These are phyloP conservation scores for Teratosphaeria pseudoeucalypti DNA, from an alignment of 2,329 filamentous ascomycete species.

Conservation along the genomic window DNA sequence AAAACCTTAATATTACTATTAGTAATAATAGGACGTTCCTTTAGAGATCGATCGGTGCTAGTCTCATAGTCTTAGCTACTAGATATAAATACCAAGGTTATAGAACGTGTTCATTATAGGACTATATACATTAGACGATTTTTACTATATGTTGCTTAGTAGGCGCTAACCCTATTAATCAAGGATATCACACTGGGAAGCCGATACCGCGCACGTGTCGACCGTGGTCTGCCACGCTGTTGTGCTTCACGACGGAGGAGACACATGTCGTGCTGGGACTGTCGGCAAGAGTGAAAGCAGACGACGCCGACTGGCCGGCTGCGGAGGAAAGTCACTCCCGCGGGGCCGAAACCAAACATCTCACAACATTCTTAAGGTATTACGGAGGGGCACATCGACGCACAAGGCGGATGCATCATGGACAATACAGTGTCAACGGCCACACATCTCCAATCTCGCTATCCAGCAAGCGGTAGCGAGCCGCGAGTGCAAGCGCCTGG, in stretches of 20 bases:
- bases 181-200: too few relatives aligned
- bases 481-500: too few relatives aligned
- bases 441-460: not conserved
- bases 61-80: too few relatives aligned
- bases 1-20: too few relatives aligned
- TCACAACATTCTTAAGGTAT: not conserved
- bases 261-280: not conserved
- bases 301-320: not conserved
- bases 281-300: not conserved
- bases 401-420: not conserved
- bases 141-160: too few relatives aligned
- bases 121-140: too few relatives aligned
- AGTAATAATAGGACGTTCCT: too few relatives aligned
- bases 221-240: not conserved
- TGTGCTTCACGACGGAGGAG: not conserved
- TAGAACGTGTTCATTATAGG: too few relatives aligned
- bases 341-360: not conserved
- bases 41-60: too few relatives aligned
- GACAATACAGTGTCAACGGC: not conserved
- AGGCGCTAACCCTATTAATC: too few relatives aligned
- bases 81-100: too few relatives aligned
- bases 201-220: not conserved
- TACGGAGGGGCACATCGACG: too few relatives aligned
- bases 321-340: not conserved
- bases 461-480: not conserved